Percentiles rank a stretch among this genome's conserved stretches.
Conservation (phyloP, 805 yeast genomes). For the Kodamaea kaohsiungensis region DNA sequence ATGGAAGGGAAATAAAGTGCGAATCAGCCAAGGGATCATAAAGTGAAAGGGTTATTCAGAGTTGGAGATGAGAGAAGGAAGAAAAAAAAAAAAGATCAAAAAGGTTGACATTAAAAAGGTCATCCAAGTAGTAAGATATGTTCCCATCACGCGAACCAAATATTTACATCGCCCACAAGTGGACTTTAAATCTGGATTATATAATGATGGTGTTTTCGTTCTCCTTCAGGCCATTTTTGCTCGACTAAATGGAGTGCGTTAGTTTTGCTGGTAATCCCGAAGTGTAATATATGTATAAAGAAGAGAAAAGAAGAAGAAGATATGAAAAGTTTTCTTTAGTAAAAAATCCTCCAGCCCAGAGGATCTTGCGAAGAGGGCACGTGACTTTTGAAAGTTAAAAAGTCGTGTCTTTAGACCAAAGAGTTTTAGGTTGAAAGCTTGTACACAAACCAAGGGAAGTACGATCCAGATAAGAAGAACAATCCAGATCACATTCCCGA, state of each 20-base stretch:
- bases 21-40: too few relatives aligned
- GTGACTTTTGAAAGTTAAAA: neutral
- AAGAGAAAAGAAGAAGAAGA: slow-evolving; percentile 15
- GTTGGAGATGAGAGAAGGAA: too few relatives aligned
- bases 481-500: neutral
- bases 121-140: slow-evolving; percentile 16
- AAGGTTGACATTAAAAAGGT: too few relatives aligned
- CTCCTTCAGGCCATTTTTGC: slow-evolving; percentile 55
- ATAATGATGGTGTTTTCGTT: slow-evolving; percentile 29
- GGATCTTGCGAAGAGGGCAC: neutral
- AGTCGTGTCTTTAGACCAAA: neutral
- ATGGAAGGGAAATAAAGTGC: neutral
- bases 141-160: slow-evolving; percentile 49
- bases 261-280: slow-evolving; percentile 52
- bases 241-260: slow-evolving; percentile 40
- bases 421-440: neutral
- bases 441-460: neutral
- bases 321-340: slow-evolving; percentile 3
- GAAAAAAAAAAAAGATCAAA: too few relatives aligned
- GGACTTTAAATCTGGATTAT: slow-evolving; percentile 32
- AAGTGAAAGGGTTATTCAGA: too few relatives aligned
- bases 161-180: slow-evolving; percentile 12
- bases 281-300: slow-evolving; percentile 32
- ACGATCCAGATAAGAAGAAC: slow-evolving; percentile 2
- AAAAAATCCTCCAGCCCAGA: neutral